Evolutionary conservation across 202 grass and related monocot species (phyloP), one percentile per base, ranked within the genome.

Genomic region (Musa balbisiana): DNA sequence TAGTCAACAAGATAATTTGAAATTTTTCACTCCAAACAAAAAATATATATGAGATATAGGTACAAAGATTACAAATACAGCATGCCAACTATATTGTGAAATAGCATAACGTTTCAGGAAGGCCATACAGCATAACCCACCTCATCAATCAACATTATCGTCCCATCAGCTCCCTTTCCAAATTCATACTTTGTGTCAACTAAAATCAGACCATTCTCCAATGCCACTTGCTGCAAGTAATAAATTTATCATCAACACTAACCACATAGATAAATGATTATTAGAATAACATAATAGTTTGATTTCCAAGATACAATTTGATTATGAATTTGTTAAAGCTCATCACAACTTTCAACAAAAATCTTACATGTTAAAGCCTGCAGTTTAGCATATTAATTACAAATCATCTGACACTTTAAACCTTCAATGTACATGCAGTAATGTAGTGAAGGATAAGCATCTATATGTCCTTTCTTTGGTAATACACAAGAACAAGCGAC

Each of bases 141-240:
- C 94, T 98, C 94, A 86, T 98, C 91, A 62, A 98, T 88, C 78
- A 98, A 85, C 79, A 98, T 65, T 26, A 98, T 88, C 62, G 85
- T 92, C 67, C 94, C 94, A 77, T 94, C 91, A 76, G 69, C 63
- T 84, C 85, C 76, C 81, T 98, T 98, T 56, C 94, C 91, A 51
- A 98, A 98, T 73, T 98, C 94, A 83, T 98, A 98, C 72, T 94
- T 98, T 68, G 91, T 98, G 75, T 94, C 94, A 76, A 94, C 91
- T 64, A 98, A 77, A 84, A 93, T 81, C 23, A 98, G 82, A 75
- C 88, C 91, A 87, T 94, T 90, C 80, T 94, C 75, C 64, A 85
- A 74, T 29, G 91, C 91, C 71, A 98, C 85, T 94, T 94, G 52
- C 94, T 98, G 88, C 64, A 94, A 53, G 67, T 9, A 63, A 53